Percentiles rank a stretch among this genome's conserved stretches.
phyloP scores from a whole-genome alignment of 768 basidiomycete species.

The Gymnopilus dilepis region DNA sequence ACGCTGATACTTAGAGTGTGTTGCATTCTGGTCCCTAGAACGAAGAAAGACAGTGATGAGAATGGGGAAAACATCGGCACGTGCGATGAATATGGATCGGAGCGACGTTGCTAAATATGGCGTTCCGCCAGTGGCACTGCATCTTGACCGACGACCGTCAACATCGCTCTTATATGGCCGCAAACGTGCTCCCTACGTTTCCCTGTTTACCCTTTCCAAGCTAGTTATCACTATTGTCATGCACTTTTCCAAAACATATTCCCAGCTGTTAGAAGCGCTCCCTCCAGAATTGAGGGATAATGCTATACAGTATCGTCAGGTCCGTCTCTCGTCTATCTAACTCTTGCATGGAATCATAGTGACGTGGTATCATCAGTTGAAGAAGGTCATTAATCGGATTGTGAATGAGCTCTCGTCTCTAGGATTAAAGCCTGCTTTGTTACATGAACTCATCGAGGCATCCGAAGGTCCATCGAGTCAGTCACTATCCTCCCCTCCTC shows the following conservation, averaged over 20 bases:
- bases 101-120: not conserved
- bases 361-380: conserved; percentile 58
- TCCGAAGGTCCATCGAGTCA: not conserved
- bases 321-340: conserved; percentile 28
- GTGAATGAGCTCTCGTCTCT: conserved; percentile 77
- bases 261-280: conserved; percentile 63
- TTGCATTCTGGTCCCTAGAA: no score
- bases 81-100: not conserved
- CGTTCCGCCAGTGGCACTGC: not conserved
- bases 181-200: not conserved
- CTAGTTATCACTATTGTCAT: conserved; percentile 38
- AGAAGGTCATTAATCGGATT: conserved; percentile 86
- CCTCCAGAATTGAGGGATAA: conserved; percentile 79
- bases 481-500: not conserved
- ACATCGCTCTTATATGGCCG: conserved; percentile 7
- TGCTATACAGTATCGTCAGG: conserved; percentile 86
- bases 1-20: not conserved
- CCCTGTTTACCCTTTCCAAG: not conserved
- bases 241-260: conserved; percentile 79
- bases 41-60: no score
- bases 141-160: conserved; percentile 1
- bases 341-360: not conserved
- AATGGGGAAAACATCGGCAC: no score
- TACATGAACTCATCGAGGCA: conserved; percentile 47
- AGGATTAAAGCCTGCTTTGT: conserved; percentile 58